Conservation (phyloP, 148 eudicot species). For the Cornus kousa region DNA sequence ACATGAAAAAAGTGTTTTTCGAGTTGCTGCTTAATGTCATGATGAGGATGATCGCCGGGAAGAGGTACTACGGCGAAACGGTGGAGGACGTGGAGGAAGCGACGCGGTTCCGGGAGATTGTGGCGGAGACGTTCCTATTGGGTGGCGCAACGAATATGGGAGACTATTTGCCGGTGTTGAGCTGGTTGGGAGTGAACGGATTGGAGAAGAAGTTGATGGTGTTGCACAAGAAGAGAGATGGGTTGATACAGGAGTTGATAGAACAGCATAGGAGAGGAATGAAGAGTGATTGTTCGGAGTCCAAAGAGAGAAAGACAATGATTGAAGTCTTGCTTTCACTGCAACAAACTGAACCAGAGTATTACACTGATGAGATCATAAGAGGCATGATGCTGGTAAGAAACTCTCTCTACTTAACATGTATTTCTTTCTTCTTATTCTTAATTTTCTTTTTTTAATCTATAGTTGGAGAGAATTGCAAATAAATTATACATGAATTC, state of each 20-base stretch:
- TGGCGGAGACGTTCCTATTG: neutral
- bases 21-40: slow-evolving; percentile 4
- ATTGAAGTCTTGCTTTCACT: slow-evolving; percentile 25
- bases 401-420: too few species aligned
- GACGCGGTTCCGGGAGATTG: neutral
- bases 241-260: neutral
- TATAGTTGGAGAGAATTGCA: too few species aligned
- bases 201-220: slow-evolving; percentile 5
- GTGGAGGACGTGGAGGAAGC: neutral
- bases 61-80: neutral
- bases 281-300: neutral
- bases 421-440: too few species aligned
- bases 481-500: too few species aligned
- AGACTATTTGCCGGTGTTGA: slow-evolving; percentile 14
- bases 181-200: neutral
- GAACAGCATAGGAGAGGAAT: neutral
- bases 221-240: slow-evolving; percentile 10
- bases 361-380: slow-evolving; percentile 27
- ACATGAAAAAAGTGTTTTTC: neutral
- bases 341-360: slow-evolving; percentile 31
- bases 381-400: slow-evolving; percentile 30
- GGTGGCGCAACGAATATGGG: neutral
- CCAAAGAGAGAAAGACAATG: slow-evolving; percentile 8
- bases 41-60: slow-evolving; percentile 18
- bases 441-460: too few species aligned